A percentile compares a stretch with the other conserved stretches of the same genome.
Conservation (phyloP, 108 stramenopile species). For the Stephanodiscus minutulus region DNA sequence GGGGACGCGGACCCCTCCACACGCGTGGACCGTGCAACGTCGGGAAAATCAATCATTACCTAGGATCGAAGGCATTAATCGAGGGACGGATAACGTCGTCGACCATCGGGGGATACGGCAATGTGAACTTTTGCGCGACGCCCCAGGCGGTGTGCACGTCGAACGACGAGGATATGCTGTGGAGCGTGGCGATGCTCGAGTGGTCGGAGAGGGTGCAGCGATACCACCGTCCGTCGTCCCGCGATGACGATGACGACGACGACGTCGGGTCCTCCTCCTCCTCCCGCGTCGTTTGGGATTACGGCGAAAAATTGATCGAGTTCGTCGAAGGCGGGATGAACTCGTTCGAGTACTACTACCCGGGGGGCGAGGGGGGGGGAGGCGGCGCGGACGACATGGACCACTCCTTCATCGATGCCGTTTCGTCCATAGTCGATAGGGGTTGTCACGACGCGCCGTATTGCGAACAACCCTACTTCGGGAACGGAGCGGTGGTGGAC, state of each 20-base stretch:
- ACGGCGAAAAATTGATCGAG: constrained; percentile 35
- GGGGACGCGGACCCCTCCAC: constrained; percentile 44
- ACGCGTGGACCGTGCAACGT: constrained; percentile 32
- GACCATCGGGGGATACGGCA: constrained; percentile 14
- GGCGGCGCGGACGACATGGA: neutral
- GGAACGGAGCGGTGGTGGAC: constrained; percentile 11
- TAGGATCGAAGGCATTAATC: constrained; percentile 14
- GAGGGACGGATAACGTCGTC: constrained; percentile 18
- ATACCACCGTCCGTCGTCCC: constrained; percentile 8
- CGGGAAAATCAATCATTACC: constrained; percentile 41
- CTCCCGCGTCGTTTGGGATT: constrained; percentile 22
- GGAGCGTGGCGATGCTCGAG: constrained; percentile 47
- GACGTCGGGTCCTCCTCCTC: no score
- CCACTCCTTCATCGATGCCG: constrained; percentile 20
- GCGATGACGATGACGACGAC: neutral
- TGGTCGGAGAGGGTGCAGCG: constrained; percentile 39
- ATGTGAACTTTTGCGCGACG: constrained; percentile 15
- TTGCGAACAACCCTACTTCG: neutral
- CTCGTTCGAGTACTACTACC: constrained; percentile 18
- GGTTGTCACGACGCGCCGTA: constrained; percentile 28
- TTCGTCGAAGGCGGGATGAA: constrained; percentile 40
- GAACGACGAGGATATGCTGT: constrained; percentile 29
- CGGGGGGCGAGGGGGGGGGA: neutral
- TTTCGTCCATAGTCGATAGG: constrained; percentile 25
- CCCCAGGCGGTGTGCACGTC: constrained; percentile 22